phyloP scores from a whole-genome alignment of 1,284 basidiomycete genomes.

The Calocybe gambosa region DNA sequence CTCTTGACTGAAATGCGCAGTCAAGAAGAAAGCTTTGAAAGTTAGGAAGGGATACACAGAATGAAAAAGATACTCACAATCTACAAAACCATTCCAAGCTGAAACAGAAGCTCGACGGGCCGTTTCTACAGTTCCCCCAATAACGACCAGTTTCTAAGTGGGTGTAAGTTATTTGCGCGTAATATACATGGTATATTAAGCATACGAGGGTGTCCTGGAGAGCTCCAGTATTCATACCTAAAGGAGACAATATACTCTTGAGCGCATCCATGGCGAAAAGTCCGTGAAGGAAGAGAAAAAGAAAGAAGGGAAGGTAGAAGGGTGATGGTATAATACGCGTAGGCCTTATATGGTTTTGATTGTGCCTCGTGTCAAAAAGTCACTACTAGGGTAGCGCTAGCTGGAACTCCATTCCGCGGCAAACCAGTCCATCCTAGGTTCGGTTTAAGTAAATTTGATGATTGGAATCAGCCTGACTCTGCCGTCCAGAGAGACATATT shows the following conservation, averaged over 20 bases:
- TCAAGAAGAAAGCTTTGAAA: constrained; percentile 71
- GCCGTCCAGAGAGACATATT: constrained; percentile 6
- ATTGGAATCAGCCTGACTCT: constrained; percentile 11
- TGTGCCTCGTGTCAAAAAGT: constrained; percentile 33
- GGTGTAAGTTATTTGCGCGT: constrained; percentile 7
- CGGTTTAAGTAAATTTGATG: constrained; percentile 8
- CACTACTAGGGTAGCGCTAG: constrained; percentile 24
- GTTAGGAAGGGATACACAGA: background rate
- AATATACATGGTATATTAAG: constrained; percentile 9
- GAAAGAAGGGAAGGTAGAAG: constrained; percentile 25
- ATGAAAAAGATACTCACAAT: constrained; percentile 47
- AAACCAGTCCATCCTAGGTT: constrained; percentile 10
- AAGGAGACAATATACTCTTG: constrained; percentile 54
- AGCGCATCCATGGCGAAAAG: constrained; percentile 47
- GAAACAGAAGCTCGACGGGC: constrained; percentile 68
- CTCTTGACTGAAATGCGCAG: constrained; percentile 79
- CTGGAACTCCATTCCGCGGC: constrained; percentile 16
- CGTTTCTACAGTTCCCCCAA: constrained; percentile 74
- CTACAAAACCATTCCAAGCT: constrained; percentile 81
- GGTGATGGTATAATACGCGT: constrained; percentile 22
- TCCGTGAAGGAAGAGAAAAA: constrained; percentile 21
- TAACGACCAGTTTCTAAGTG: constrained; percentile 67
- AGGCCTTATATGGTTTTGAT: constrained; percentile 36
- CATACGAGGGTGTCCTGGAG: constrained; percentile 59
- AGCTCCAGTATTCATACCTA: constrained; percentile 50